A percentile compares a stretch with the other conserved stretches of the same genome.
Conservation (phyloP, 257 asterid species). For the Haberlea rhodopensis region DNA sequence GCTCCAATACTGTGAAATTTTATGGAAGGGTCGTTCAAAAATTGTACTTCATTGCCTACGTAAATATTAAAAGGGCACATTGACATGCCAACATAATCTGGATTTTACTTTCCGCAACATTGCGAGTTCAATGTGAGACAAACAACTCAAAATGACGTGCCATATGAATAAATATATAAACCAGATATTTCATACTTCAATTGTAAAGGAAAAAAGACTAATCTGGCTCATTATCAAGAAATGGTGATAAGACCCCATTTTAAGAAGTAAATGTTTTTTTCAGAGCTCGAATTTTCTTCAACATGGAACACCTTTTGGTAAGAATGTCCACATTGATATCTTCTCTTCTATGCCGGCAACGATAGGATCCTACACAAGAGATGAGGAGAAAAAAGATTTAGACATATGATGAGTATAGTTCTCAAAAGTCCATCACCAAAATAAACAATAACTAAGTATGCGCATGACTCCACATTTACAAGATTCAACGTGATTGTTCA, state of each 20-base stretch:
- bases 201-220: neutral
- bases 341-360: conserved; percentile 93
- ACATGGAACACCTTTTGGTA: conserved; percentile 67
- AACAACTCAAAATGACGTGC: neutral
- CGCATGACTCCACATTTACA: neutral
- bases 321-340: conserved; percentile 90
- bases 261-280: neutral
- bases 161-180: conserved; percentile 15
- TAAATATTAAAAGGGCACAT: neutral
- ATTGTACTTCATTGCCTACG: neutral
- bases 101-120: neutral
- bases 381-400: conserved; percentile 21
- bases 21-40: neutral
- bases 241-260: neutral
- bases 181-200: conserved; percentile 2
- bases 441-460: neutral
- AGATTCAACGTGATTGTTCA: neutral
- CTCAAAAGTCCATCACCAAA: conserved; percentile 15
- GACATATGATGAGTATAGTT: conserved; percentile 9
- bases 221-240: conserved; percentile 18
- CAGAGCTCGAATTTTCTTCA: neutral
- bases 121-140: neutral
- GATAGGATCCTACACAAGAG: conserved; percentile 69
- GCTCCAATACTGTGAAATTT: neutral
- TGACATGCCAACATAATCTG: neutral